These are phyloP conservation scores for Cephaloascus fragrans DNA, from an alignment of 805 yeast species.

Conservation along the genomic window DNA sequence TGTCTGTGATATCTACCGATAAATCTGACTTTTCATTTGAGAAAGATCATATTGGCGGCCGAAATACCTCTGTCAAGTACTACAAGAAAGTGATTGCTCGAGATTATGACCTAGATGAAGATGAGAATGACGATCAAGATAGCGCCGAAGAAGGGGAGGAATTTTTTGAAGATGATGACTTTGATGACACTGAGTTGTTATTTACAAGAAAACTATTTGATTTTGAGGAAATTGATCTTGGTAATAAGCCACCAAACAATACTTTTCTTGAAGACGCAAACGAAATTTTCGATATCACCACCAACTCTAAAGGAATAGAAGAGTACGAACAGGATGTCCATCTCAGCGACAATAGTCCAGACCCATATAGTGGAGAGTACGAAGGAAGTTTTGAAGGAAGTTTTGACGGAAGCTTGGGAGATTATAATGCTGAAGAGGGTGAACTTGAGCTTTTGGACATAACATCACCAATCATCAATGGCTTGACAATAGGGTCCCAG, in stretches of 20 bases:
- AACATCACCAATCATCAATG: not conserved
- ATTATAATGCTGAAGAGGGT: not conserved
- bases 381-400: not conserved
- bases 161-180: not conserved
- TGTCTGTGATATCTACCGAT: not conserved
- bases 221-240: not conserved
- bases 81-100: slow-evolving; percentile 19
- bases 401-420: not conserved
- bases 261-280: not conserved
- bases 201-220: not conserved
- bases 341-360: too few species aligned
- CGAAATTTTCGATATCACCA: not conserved
- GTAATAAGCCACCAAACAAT: not conserved
- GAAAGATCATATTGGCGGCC: slow-evolving; percentile 31
- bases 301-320: not conserved
- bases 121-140: not conserved
- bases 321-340: not conserved
- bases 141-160: not conserved
- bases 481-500: not conserved
- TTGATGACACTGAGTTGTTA: not conserved
- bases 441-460: not conserved
- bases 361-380: too few species aligned
- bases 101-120: not conserved
- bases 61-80: slow-evolving; percentile 45
- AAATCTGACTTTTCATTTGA: slow-evolving; percentile 45